Evolutionary conservation across 129 eudicot species (phyloP).

Genomic region (Heracleum sosnowskyi): DNA sequence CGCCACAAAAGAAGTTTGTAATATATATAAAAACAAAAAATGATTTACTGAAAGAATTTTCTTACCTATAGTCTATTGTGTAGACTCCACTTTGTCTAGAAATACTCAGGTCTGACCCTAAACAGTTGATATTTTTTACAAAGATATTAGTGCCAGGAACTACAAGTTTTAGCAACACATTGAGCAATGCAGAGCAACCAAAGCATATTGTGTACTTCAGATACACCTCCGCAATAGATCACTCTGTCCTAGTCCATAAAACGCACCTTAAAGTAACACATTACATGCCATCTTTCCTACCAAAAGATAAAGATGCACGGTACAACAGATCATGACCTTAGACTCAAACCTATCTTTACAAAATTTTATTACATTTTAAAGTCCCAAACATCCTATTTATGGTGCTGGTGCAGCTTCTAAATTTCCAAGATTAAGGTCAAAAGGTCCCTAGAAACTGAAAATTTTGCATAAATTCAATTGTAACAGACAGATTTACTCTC

Average conservation of each 20-base stretch:
- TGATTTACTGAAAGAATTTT: no score
- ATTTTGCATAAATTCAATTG: not conserved
- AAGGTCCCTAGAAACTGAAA: not conserved
- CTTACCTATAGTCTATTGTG: not conserved
- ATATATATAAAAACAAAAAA: no score
- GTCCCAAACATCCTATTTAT: not conserved
- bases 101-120: not conserved
- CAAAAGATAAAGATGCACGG: not conserved
- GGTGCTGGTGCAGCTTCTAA: not conserved
- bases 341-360: not conserved
- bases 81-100: not conserved
- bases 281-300: not conserved
- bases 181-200: not conserved
- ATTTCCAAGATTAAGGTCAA: not conserved
- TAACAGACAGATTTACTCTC: not conserved
- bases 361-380: no score
- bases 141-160: no score
- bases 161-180: not conserved
- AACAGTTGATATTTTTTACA: not conserved
- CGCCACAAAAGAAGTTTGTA: not conserved
- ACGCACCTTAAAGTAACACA: not conserved
- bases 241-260: not conserved
- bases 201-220: not conserved
- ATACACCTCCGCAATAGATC: not conserved
- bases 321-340: not conserved